Conservation (phyloP, 2,329 filamentous ascomycete species). For the Macroventuria anomochaeta region DNA sequence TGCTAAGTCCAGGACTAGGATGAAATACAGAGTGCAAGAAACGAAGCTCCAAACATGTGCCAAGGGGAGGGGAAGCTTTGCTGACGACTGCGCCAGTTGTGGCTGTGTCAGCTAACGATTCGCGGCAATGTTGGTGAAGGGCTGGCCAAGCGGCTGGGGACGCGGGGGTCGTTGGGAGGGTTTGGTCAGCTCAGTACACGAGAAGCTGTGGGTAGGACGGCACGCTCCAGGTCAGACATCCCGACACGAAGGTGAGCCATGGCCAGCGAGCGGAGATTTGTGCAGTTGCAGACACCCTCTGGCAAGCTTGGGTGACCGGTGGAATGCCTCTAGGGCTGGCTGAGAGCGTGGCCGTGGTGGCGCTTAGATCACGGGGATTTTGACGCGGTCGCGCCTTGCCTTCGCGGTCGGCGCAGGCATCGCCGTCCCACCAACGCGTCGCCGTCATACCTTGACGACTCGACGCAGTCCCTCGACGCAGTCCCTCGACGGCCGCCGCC, state of each 20-base stretch:
- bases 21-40: too few species aligned
- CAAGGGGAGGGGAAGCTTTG: neutral
- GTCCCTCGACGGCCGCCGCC: too few species aligned
- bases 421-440: constrained; percentile 3
- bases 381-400: constrained; percentile 7
- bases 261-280: neutral
- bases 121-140: constrained; percentile 27
- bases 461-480: too few species aligned
- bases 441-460: neutral
- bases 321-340: neutral
- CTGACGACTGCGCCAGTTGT: constrained; percentile 19
- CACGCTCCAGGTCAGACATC: constrained; percentile 11
- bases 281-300: neutral
- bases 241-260: constrained; percentile 1
- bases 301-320: neutral
- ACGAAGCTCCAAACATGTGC: neutral
- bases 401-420: too few species aligned
- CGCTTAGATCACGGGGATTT: neutral
- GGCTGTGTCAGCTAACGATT: constrained; percentile 27
- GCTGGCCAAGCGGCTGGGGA: constrained; percentile 7
- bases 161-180: constrained; percentile 2
- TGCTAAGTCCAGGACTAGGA: too few species aligned
- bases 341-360: neutral
- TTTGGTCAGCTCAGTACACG: constrained; percentile 15
- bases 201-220: constrained; percentile 6